phyloP scores from a whole-genome alignment of 73 alveolate species.

The Strombidium stylifer region DNA sequence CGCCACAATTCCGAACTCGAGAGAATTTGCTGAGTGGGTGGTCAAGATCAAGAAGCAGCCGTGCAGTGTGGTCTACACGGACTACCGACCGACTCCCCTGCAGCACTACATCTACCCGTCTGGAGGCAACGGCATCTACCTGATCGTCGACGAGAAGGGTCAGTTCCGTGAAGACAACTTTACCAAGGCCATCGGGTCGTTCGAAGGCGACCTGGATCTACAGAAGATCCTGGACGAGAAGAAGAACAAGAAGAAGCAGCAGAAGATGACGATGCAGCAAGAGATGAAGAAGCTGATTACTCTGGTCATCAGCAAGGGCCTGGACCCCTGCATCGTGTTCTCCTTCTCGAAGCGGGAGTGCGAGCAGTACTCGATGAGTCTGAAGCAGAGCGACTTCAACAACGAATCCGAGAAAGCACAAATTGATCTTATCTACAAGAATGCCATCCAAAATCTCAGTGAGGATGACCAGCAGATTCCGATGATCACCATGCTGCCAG shows the following conservation, averaged over 20 bases:
- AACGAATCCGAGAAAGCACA: constrained; percentile 91
- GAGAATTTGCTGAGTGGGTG: constrained; percentile 99
- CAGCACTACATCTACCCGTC: constrained; percentile 97
- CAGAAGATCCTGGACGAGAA: constrained; percentile 60
- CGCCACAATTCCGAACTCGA: constrained; percentile 99
- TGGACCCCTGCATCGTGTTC: constrained; percentile 96
- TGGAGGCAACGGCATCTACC: constrained; percentile 95
- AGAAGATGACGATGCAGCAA: constrained; percentile 52
- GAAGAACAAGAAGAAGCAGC: constrained; percentile 64
- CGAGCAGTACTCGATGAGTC: constrained; percentile 94
- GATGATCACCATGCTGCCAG: constrained; percentile 85
- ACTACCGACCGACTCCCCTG: constrained; percentile 98
- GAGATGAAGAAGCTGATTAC: constrained; percentile 83
- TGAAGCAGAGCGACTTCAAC: constrained; percentile 90
- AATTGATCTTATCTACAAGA: constrained; percentile 89
- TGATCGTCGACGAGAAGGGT: constrained; percentile 97
- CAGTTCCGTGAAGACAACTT: constrained; percentile 97
- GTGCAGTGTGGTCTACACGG: constrained; percentile 99
- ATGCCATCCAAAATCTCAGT: constrained; percentile 96
- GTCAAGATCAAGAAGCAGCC: constrained; percentile 95
- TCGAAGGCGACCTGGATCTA: constrained; percentile 74
- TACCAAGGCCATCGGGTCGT: constrained; percentile 88
- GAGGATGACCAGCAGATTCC: constrained; percentile 98
- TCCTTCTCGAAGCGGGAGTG: constrained; percentile 98
- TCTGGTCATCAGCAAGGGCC: constrained; percentile 69